Base-by-base conservation (phyloP, 2,329 filamentous ascomycete genomes). In the Didymella arachidicola region DNA sequence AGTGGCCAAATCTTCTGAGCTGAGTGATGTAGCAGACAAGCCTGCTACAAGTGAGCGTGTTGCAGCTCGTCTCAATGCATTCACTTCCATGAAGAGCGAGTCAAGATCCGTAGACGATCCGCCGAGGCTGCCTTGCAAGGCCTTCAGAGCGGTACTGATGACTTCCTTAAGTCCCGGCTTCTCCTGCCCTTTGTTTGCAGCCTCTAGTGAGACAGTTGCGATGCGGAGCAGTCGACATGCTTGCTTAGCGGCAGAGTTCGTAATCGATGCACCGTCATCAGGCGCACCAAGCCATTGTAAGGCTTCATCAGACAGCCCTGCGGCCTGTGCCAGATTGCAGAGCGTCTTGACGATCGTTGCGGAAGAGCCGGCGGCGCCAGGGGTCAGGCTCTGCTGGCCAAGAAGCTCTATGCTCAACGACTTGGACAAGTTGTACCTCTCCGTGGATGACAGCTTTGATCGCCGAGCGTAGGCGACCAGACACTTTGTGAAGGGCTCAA, bases 401-500 rank as follows among this genome's bases (percentile, higher is more conserved):
- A 50, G 25, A 18, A 51, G 22, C 18, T 57, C 66, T 38, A 48
- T 50, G 52, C 69, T 74, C 16, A 71, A 51, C 8, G 67, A 64
- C 43, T 72, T 68, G 2, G 72, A 79, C 11, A 78, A 64, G 3
- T 78, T 75, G 58, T 82, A 84, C 11, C 76, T 78, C 7, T 77
- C 68, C 2, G 58, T 57, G 0, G 78, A 62, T 0, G 72, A 68
- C 0, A 77, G 59, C 4, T 75, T 71, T 8, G 75, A 79, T 52
- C 89, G 83, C 55, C 88, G 81, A 16, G 81, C 77, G 64, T 88
- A 90, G 1, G 89, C 84, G 10, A 81, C 79, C 18, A 90, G 66
- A 62, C 87, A 92, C 50, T 84, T 85, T 0, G 83, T 81, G 47
- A 91, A 83, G 0, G 89, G 89, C 1, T 85, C 80, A n/a, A 89